These are phyloP conservation scores for Scorias spongiosa DNA, from an alignment of 2,329 filamentous ascomycete species.

Conservation along the genomic window DNA sequence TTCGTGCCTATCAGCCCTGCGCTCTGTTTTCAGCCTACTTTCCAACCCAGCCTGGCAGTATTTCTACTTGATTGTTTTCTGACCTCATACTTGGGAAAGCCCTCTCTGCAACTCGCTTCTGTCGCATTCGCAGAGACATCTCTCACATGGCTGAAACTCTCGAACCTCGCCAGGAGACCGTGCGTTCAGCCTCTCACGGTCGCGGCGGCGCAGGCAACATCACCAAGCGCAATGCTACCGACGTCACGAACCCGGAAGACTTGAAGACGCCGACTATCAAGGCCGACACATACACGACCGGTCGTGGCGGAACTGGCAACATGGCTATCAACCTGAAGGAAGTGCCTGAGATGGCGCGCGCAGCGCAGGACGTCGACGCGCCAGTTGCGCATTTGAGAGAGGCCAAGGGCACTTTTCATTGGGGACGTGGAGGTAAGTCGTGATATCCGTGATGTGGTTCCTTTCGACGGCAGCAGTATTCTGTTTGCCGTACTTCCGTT, in stretches of 20 bases:
- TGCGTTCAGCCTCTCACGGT: slow-evolving; percentile 43
- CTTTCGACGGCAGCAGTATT: too few species aligned
- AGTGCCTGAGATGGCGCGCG: slow-evolving; percentile 54
- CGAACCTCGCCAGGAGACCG: slow-evolving; percentile 1
- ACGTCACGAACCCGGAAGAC: slow-evolving; percentile 34
- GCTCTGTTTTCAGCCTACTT: too few species aligned
- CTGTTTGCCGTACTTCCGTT: too few species aligned
- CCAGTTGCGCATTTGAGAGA: slow-evolving; percentile 31
- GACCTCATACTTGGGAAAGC: too few species aligned
- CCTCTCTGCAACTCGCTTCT: too few species aligned
- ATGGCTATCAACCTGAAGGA: slow-evolving; percentile 56
- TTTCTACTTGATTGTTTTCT: too few species aligned
- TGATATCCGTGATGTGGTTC: neutral
- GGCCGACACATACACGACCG: slow-evolving; percentile 70
- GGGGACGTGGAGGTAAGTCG: slow-evolving; percentile 49
- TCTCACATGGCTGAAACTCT: slow-evolving; percentile 1
- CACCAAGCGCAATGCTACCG: slow-evolving; percentile 21
- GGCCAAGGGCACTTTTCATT: slow-evolving; percentile 43
- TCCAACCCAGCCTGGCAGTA: too few species aligned
- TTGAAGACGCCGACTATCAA: slow-evolving; percentile 75
- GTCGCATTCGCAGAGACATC: too few species aligned
- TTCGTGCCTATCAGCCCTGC: too few species aligned
- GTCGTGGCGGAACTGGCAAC: slow-evolving; percentile 76
- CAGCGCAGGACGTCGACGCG: slow-evolving; percentile 67
- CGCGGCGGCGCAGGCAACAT: slow-evolving; percentile 57